Conservation (phyloP, 108 stramenopile genomes). For the Nitzschia putrida region DNA sequence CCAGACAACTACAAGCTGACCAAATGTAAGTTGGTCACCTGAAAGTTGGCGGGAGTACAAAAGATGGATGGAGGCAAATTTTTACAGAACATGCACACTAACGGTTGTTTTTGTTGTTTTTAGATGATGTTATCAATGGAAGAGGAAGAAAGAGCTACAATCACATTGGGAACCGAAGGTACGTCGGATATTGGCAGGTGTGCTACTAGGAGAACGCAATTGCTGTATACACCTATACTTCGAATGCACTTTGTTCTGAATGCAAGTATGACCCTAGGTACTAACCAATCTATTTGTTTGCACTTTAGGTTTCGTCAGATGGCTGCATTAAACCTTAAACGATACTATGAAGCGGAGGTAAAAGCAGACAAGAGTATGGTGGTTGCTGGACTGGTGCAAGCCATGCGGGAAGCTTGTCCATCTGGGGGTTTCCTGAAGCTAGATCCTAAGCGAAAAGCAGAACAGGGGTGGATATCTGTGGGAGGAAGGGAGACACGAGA, state of each 20-base stretch:
- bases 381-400: slow-evolving; percentile 13
- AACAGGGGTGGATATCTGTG: slow-evolving; percentile 18
- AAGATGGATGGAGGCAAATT: neutral
- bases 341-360: slow-evolving; percentile 14
- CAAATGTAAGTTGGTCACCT: slow-evolving; percentile 5
- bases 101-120: neutral
- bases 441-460: slow-evolving; percentile 3
- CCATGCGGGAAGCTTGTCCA: slow-evolving; percentile 20
- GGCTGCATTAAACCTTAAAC: slow-evolving; percentile 24
- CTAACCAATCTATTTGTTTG: too few species aligned
- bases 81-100: neutral
- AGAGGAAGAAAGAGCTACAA: slow-evolving; percentile 17
- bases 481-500: slow-evolving; percentile 17
- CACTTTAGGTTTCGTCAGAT: slow-evolving; percentile 23
- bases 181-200: too few species aligned
- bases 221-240: too few species aligned
- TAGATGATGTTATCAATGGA: slow-evolving; percentile 25
- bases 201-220: too few species aligned
- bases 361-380: slow-evolving; percentile 23
- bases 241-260: too few species aligned
- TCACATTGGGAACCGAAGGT: slow-evolving; percentile 25
- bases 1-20: slow-evolving; percentile 1
- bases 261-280: too few species aligned
- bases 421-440: slow-evolving; percentile 25
- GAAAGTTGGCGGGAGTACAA: too few species aligned